Percentiles rank a stretch among this genome's conserved stretches.
Conservation (phyloP, 192 early-diverging fungal species). For the Dispira parvispora region DNA sequence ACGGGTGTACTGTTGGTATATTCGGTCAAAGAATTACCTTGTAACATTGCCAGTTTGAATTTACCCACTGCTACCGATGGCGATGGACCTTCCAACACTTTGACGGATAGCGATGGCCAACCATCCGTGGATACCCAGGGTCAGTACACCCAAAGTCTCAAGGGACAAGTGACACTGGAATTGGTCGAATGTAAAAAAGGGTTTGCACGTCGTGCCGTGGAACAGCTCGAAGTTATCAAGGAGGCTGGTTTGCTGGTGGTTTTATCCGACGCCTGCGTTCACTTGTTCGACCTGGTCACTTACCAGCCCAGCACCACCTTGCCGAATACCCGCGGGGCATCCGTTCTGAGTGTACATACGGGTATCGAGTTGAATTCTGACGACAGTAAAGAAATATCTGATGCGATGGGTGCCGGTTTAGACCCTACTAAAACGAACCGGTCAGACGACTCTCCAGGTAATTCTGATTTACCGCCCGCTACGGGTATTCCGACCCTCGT, state of each 20-base stretch:
- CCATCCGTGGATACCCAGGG: not conserved
- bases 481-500: conserved; percentile 47
- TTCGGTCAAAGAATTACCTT: conserved; percentile 31
- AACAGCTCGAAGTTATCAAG: conserved; percentile 58
- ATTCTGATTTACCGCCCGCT: conserved; percentile 16
- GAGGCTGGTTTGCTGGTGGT: conserved; percentile 54
- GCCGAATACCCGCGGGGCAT: conserved; percentile 53
- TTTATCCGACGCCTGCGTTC: conserved; percentile 52
- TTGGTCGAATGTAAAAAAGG: conserved; percentile 46
- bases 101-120: conserved; percentile 8
- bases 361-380: conserved; percentile 33
- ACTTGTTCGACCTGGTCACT: conserved; percentile 54
- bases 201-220: conserved; percentile 51
- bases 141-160: not conserved
- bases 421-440: too few species aligned
- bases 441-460: too few species aligned
- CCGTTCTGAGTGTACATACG: conserved; percentile 55
- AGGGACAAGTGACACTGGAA: conserved; percentile 20
- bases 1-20: conserved; percentile 52
- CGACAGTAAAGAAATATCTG: not conserved
- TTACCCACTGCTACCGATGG: not conserved
- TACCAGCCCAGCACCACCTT: conserved; percentile 51
- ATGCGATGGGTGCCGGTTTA: not conserved
- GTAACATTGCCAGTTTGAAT: not conserved
- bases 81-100: not conserved